Base-by-base conservation (phyloP, 78 protist genomes). In the Guillardia theta region DNA sequence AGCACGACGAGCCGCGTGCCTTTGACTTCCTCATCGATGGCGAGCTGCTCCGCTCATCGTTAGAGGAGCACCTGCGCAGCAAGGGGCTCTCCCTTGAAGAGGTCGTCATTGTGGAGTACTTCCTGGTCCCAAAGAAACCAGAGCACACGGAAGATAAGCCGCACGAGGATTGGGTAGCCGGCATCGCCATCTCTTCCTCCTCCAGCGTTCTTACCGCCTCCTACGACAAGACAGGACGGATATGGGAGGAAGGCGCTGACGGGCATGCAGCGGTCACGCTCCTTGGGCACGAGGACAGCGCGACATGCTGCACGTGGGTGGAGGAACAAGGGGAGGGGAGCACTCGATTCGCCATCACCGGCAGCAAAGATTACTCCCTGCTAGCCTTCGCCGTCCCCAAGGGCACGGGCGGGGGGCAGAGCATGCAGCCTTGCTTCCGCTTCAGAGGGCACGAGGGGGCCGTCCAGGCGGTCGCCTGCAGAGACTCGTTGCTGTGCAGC, bases 1-100 rank as follows among this genome's bases (percentile, higher is more conserved):
- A 37, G 19, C 46, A 21, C 44, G 30, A 33, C 0, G 19, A 15
- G 4, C 90, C 95, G 9, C 47, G 54, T 36, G 96, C 97, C 50
- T 96, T 96, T 50, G 97, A 96, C 70, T 96, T 96, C 45, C 41
- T 96, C 30, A 83, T 95, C 36, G 94, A 76, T 24, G 96, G 96
- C 64, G 93, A 95, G 94, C 93, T 96, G 76, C 93, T 96, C 45
- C 94, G 97, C 76, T 78, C 96, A 0, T 77, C 97, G 0, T 92
- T 96, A 18, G 92, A 45, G 48, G 92, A 78, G 30, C 93, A 93
- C 36, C 33, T 96, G 19, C 70, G 5, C 33, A 21, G 18, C 37
- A 77, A 46, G 30, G 87, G 87, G 12, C 39, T 93, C 43, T 48
- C 77, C 8, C 33, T 62, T 0, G 94, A 93, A 44, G 9, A 47